phyloP scores from a whole-genome alignment of 805 yeast genomes.

The Debaryomyces tyrocola region DNA sequence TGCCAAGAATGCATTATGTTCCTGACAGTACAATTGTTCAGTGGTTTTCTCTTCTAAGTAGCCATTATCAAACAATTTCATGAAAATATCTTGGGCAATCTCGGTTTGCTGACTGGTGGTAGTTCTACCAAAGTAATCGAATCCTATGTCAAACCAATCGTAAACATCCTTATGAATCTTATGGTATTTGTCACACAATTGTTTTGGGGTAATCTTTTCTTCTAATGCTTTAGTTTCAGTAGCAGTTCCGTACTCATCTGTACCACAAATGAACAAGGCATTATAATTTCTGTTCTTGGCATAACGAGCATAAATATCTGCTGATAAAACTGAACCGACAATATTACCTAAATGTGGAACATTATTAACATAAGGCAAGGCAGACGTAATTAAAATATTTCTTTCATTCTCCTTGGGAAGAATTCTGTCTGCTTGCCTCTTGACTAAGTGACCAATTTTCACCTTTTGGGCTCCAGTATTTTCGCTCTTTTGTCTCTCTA shows the following conservation, averaged over 20 bases:
- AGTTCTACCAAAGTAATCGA: conserved; percentile 95
- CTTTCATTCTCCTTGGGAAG: conserved; percentile 69
- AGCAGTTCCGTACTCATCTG: conserved; percentile 99
- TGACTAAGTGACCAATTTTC: conserved; percentile 30
- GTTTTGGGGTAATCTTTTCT: conserved; percentile 84
- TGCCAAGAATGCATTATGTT: conserved; percentile 88
- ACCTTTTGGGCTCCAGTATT: conserved; percentile 42
- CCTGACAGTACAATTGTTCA: conserved; percentile 89
- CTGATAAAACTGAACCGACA: conserved; percentile 90
- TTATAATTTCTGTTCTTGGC: conserved; percentile 87
- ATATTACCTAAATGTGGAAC: conserved; percentile 98
- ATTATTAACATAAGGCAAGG: conserved; percentile 96
- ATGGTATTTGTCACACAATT: conserved; percentile 89
- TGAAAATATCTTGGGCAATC: conserved; percentile 91
- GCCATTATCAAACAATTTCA: conserved; percentile 71
- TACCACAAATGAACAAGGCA: conserved; percentile 87
- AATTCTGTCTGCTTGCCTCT: conserved; percentile 26
- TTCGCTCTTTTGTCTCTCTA: conserved; percentile 39
- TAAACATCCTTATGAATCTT: conserved; percentile 84
- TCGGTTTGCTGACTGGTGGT: conserved; percentile 89
- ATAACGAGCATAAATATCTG: conserved; percentile 91
- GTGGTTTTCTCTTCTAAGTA: conserved; percentile 82
- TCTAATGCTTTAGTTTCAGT: conserved; percentile 98
- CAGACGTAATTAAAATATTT: conserved; percentile 89
- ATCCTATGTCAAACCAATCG: conserved; percentile 95